Evolutionary conservation across 768 basidiomycete genomes (phyloP).

Genomic region (Pleurotus tuber-regium): DNA sequence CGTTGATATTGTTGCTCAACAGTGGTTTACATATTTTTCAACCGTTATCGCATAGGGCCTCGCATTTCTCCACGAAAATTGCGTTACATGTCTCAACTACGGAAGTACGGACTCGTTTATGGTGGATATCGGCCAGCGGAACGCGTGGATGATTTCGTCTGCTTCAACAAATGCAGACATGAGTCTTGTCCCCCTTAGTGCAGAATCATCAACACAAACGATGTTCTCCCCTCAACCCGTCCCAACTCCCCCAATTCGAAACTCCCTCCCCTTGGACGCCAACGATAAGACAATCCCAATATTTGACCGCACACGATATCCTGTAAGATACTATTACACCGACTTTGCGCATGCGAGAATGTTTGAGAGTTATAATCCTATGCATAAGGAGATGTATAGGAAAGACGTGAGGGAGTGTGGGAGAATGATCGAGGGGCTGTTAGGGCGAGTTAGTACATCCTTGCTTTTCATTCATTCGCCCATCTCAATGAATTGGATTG

Average conservation of each 20-base stretch:
- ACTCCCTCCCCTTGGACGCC: not conserved
- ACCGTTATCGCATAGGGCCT: too few relatives aligned
- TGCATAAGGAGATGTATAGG: conserved; percentile 21
- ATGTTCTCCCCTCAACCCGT: not conserved
- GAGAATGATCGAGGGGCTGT: conserved; percentile 31
- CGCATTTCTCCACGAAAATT: conserved; percentile 48
- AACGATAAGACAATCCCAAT: not conserved
- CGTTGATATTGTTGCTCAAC: too few relatives aligned
- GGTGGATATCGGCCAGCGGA: conserved; percentile 34
- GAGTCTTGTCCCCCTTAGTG: too few relatives aligned
- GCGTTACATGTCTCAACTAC: conserved; percentile 35
- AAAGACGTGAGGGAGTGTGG: conserved; percentile 42
- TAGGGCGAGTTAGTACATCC: too few relatives aligned
- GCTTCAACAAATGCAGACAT: not conserved
- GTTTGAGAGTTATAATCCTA: conserved; percentile 16
- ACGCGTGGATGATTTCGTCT: not conserved
- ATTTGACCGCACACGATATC: conserved; percentile 5
- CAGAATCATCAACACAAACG: conserved; percentile 4
- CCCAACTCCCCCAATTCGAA: too few relatives aligned
- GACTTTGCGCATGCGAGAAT: conserved; percentile 26
- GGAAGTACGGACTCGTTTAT: conserved; percentile 35
- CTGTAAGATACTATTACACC: conserved; percentile 36
- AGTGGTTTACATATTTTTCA: too few relatives aligned
- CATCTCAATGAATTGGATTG: too few relatives aligned
- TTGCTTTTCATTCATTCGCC: too few relatives aligned